Evolutionary conservation across 805 yeast species (phyloP).

Genomic region (Yarrowia phangngaensis): DNA sequence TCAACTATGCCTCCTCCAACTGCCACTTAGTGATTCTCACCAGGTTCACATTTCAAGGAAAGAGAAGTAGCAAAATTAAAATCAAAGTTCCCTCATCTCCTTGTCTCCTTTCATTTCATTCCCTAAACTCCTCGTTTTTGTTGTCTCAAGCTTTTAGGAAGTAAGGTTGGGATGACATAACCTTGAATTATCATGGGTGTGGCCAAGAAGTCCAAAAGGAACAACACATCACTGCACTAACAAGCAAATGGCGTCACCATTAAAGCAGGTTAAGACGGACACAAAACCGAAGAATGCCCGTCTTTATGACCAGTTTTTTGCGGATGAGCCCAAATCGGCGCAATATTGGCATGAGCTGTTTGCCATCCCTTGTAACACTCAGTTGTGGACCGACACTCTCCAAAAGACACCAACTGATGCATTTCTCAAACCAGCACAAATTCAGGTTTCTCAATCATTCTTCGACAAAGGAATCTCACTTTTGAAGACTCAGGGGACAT

Average conservation of each 20-base stretch:
- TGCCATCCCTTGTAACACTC: constrained; percentile 24
- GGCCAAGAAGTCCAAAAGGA: no score
- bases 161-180: constrained; percentile 15
- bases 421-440: constrained; percentile 16
- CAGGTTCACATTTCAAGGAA: no score
- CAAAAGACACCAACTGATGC: background rate
- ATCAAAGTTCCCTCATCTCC: no score
- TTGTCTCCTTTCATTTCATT: no score
- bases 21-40: no score
- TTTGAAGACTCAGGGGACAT: constrained; percentile 30
- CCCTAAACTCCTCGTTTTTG: no score
- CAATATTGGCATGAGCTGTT: constrained; percentile 24
- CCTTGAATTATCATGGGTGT: no score
- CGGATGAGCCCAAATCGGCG: background rate
- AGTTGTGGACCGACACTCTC: constrained; percentile 26
- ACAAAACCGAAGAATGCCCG: constrained; percentile 21
- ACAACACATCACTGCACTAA: constrained; percentile 9
- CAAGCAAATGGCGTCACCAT: constrained; percentile 11
- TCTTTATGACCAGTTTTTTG: constrained; percentile 8
- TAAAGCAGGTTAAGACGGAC: constrained; percentile 18
- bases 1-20: no score
- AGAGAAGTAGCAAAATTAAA: no score
- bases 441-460: constrained; percentile 29
- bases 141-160: no score
- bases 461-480: constrained; percentile 32